A percentile compares a stretch with the other conserved stretches of the same genome.
Conservation (phyloP, 164 flowering plant species). For the Cinnamomum chago region DNA sequence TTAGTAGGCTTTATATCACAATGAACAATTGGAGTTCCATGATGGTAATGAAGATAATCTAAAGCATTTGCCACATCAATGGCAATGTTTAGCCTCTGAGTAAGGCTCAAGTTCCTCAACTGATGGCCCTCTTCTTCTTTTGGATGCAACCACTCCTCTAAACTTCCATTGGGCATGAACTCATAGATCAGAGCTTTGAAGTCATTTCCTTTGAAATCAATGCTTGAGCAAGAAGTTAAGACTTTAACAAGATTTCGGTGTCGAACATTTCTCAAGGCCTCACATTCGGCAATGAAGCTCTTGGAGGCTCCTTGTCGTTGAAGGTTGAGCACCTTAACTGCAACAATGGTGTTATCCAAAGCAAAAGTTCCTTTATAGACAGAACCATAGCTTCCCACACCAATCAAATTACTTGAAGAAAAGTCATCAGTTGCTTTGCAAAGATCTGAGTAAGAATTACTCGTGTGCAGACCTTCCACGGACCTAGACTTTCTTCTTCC, state of each 20-base stretch:
- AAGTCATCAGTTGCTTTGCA: slow-evolving; percentile 11
- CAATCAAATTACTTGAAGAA: slow-evolving; percentile 11
- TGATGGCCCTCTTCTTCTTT: neutral
- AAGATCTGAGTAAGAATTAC: slow-evolving; percentile 18
- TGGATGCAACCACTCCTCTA: slow-evolving; percentile 19
- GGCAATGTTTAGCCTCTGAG: slow-evolving; percentile 26
- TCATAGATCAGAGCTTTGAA: slow-evolving; percentile 18
- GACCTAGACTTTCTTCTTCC: slow-evolving; percentile 3
- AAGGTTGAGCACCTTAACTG: slow-evolving; percentile 17
- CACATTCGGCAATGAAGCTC: slow-evolving; percentile 20
- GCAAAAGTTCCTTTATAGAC: slow-evolving; percentile 16
- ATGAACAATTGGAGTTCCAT: slow-evolving; percentile 8
- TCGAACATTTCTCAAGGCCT: slow-evolving; percentile 1
- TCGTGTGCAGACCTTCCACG: neutral
- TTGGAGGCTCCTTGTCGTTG: slow-evolving; percentile 15
- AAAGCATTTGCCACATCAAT: slow-evolving; percentile 32
- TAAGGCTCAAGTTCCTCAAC: slow-evolving; percentile 10
- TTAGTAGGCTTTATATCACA: slow-evolving; percentile 21
- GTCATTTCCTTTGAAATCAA: slow-evolving; percentile 12
- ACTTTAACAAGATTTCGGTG: slow-evolving; percentile 15
- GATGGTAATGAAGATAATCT: slow-evolving; percentile 29
- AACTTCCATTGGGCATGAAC: slow-evolving; percentile 18
- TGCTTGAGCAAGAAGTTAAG: slow-evolving; percentile 10
- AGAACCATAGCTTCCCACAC: slow-evolving; percentile 14
- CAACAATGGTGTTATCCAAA: neutral